Conservation (phyloP, 2,329 filamentous ascomycete genomes). For the Ophiostoma pallidulum region DNA sequence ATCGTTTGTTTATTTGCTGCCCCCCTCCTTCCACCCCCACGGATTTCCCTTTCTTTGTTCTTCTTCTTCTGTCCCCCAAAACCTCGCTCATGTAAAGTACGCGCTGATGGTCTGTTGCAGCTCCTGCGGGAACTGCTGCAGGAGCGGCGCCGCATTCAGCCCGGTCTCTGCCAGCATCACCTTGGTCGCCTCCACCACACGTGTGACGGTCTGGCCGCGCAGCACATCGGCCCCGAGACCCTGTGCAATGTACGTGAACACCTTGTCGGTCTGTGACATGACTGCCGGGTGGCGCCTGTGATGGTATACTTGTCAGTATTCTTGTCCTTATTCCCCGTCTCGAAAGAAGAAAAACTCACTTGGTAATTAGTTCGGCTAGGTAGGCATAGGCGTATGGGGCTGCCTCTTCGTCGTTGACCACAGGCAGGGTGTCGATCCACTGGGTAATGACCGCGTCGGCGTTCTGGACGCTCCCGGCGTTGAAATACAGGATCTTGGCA, state of each 20-base stretch:
- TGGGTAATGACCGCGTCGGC: slow-evolving; percentile 66
- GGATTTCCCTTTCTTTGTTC: background rate
- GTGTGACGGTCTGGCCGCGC: slow-evolving; percentile 69
- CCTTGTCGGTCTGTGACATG: slow-evolving; percentile 63
- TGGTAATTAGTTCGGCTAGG: slow-evolving; percentile 80
- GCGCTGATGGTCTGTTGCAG: slow-evolving; percentile 71
- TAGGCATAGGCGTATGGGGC: slow-evolving; percentile 94
- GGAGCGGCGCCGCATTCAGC: slow-evolving; percentile 64
- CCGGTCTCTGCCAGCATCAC: slow-evolving; percentile 63
- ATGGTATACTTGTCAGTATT: background rate
- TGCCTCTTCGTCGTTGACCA: slow-evolving; percentile 93
- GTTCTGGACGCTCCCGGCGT: slow-evolving; percentile 65
- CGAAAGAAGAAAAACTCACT: slow-evolving; percentile 54
- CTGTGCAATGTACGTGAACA: slow-evolving; percentile 78
- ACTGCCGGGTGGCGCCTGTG: slow-evolving; percentile 83
- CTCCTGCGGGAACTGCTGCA: slow-evolving; percentile 67
- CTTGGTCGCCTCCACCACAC: slow-evolving; percentile 71
- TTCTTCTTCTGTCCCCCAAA: too few species aligned
- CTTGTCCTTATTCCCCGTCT: background rate
- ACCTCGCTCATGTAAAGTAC: slow-evolving; percentile 50
- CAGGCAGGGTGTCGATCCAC: slow-evolving; percentile 86
- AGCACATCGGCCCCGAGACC: slow-evolving; percentile 87
- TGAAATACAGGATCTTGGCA: slow-evolving; percentile 93
- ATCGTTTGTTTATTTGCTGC: background rate
- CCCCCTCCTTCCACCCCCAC: too few species aligned